Evolutionary conservation across 495 filamentous ascomycete genomes (phyloP).

Genomic region (Neurospora sp.): DNA sequence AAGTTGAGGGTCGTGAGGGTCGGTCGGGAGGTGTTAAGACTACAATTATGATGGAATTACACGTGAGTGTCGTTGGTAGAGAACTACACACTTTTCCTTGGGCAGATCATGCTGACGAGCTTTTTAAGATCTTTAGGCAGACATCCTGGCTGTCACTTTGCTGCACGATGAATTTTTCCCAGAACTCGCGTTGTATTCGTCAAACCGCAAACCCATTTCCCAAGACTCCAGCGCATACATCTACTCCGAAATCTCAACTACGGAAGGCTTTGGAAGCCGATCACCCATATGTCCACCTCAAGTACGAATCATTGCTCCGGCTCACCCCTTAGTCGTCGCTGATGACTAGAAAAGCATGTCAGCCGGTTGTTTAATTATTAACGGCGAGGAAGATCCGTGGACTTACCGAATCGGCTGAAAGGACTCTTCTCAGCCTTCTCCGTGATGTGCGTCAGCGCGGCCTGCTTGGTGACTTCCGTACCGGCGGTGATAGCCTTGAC

Average conservation of each 20-base stretch:
- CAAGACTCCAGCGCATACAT: not conserved
- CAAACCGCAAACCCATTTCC: not conserved
- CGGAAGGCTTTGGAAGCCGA: not conserved
- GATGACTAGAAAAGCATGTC: not conserved
- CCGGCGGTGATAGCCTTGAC: slow-evolving; percentile 1
- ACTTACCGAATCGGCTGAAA: not conserved
- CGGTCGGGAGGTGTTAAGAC: too few species aligned
- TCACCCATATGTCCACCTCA: not conserved
- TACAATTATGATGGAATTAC: too few species aligned
- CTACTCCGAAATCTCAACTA: not conserved
- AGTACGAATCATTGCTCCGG: not conserved
- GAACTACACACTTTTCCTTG: too few species aligned
- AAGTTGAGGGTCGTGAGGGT: too few species aligned
- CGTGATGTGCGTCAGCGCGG: not conserved
- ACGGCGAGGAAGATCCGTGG: not conserved
- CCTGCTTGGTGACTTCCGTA: slow-evolving; percentile 1
- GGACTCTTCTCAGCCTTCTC: not conserved
- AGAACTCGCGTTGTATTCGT: too few species aligned
- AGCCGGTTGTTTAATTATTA: not conserved
- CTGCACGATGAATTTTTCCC: too few species aligned
- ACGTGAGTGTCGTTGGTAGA: too few species aligned
- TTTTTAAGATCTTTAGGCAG: too few species aligned
- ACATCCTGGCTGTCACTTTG: too few species aligned
- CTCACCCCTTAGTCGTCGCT: not conserved
- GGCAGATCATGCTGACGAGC: too few species aligned